Base-by-base conservation (phyloP, 1,139 yeast genomes). In the Candida sp. region DNA sequence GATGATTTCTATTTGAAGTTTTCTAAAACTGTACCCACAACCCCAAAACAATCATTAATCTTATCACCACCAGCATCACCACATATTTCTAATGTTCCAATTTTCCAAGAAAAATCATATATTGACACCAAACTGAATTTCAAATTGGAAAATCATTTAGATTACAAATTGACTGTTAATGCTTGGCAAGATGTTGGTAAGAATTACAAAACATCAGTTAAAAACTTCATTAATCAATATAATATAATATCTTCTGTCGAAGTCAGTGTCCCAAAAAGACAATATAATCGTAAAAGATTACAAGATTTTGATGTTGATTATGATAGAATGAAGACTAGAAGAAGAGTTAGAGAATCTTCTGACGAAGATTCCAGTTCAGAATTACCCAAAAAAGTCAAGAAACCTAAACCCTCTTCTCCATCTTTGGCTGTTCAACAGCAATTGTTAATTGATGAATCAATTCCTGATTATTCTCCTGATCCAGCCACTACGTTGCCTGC, bases 381-480 rank as follows among this genome's bases (percentile, higher is more conserved):
- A 21, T 27, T 34, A 23, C 75, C 35, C 64, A 68, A 62, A 70
- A 70, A 60, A 70, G 74, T 27, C 41, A 42, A 46, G 45, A 38
- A 40, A 41, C 42, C 36, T 35, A 40, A 19, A 38, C 46, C 33
- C 32, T 41, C 51, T 29, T 35, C 43, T 27, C 51, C 70, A 39
- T 50, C 65, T 29, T 57, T 75, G 42, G 73, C 73, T 43, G 60
- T 65, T 39, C 75, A 70, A 50, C 77, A 71, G 49, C 75, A 70
- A 44, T 60, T 66, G 44, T 60, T 71, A 39, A 77, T 82, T 54
- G 89, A 85, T 55, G 87, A 73, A 51, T 61, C 68, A 32, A 73
- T 74, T 44, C 80, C 68, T n/a, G 97, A 93, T 64, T 91, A 77
- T 62, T 82, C 93, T 5, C 98, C 98, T 5, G 64, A 64, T 45